Conservation (phyloP, 1,284 basidiomycete species). For the Naganishia albida region DNA sequence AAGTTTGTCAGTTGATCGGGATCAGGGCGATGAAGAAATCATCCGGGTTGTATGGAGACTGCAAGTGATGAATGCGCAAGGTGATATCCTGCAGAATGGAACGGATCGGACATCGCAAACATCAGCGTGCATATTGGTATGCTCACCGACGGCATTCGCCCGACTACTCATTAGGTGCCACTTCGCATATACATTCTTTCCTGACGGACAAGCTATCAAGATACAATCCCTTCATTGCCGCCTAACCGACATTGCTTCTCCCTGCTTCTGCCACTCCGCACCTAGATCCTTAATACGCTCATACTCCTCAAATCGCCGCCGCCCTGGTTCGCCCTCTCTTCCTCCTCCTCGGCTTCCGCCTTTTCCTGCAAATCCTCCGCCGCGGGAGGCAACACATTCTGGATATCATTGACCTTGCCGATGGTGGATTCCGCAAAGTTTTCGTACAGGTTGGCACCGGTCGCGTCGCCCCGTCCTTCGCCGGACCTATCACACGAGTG, state of each 20-base stretch:
- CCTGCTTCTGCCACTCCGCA: background rate
- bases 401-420: conserved; percentile 45
- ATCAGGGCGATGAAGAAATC: background rate
- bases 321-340: conserved; percentile 44
- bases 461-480: conserved; percentile 50
- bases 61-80: no score
- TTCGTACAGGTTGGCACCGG: conserved; percentile 54
- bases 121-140: no score
- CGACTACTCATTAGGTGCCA: no score
- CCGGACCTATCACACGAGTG: conserved; percentile 41
- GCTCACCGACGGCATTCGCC: no score
- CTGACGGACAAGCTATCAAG: no score
- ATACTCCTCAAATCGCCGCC: conserved; percentile 33
- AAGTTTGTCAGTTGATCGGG: conserved; percentile 3
- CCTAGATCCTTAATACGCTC: conserved; percentile 40
- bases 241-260: background rate
- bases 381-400: conserved; percentile 38
- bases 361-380: conserved; percentile 51
- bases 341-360: conserved; percentile 49
- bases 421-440: conserved; percentile 54
- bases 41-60: background rate
- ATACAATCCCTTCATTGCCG: no score
- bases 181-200: no score
- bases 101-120: no score
- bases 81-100: no score